Conservation (phyloP, 805 yeast genomes). For the Kluyveromyces aestuarii region DNA sequence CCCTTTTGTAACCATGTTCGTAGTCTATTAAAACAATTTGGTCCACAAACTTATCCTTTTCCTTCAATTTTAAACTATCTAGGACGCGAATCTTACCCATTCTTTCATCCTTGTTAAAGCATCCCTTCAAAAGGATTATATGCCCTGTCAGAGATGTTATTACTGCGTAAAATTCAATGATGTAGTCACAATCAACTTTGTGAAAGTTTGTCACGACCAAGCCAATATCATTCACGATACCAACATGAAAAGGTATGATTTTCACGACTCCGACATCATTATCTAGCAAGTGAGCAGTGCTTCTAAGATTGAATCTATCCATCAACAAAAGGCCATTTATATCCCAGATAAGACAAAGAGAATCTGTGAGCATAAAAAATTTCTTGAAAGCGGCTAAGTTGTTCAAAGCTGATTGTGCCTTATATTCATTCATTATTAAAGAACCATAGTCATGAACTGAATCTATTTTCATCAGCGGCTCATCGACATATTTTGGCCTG, state of each 20-base stretch:
- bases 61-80: conserved; percentile 13
- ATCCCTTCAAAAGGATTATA: conserved; percentile 15
- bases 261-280: conserved; percentile 9
- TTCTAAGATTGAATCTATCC: conserved; percentile 10
- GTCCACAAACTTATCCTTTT: conserved; percentile 12
- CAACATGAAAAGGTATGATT: conserved; percentile 14
- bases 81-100: conserved; percentile 13
- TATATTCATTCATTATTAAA: neutral
- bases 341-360: conserved; percentile 15
- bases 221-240: conserved; percentile 15
- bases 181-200: neutral
- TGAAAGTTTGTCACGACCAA: conserved; percentile 5
- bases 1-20: conserved; percentile 2
- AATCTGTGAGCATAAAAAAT: conserved; percentile 18
- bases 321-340: conserved; percentile 17
- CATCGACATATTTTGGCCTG: conserved; percentile 17
- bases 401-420: conserved; percentile 4
- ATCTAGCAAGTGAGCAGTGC: conserved; percentile 4
- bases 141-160: conserved; percentile 14
- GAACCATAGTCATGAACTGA: conserved; percentile 6
- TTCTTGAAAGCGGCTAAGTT: conserved; percentile 16
- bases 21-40: conserved; percentile 13
- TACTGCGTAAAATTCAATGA: conserved; percentile 9
- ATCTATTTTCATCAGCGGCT: conserved; percentile 13
- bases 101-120: conserved; percentile 11